Percentiles rank a stretch among this genome's conserved stretches.
These are phyloP conservation scores for Pachyrhizus erosus DNA, from an alignment of 306 rosid species.

Conservation along the genomic window DNA sequence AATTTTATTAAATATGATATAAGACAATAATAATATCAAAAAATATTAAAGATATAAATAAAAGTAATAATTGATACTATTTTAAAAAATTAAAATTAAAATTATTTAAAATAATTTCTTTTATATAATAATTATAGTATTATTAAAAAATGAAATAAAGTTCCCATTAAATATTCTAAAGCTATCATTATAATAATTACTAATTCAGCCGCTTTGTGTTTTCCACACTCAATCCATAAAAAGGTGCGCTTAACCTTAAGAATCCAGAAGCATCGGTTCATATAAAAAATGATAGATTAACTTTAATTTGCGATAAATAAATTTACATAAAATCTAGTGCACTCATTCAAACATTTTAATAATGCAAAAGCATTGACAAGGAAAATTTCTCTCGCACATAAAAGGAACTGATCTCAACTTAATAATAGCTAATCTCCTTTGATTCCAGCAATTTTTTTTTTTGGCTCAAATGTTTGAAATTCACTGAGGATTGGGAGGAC, in stretches of 20 bases:
- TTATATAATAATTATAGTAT: too few relatives aligned
- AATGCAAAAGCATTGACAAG: not conserved
- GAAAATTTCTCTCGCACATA: not conserved
- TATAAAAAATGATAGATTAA: not conserved
- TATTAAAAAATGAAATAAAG: too few relatives aligned
- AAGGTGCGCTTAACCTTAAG: not conserved
- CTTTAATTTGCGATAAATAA: not conserved
- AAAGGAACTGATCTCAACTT: slow-evolving; percentile 20
- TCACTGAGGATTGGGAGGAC: slow-evolving; percentile 56
- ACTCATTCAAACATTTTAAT: not conserved
- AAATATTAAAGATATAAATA: too few relatives aligned
- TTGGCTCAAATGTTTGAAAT: not conserved
- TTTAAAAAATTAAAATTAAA: too few relatives aligned
- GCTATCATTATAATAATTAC: not conserved
- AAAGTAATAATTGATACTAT: too few relatives aligned
- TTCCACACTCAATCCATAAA: not conserved
- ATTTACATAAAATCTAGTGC: not conserved
- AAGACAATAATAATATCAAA: too few relatives aligned
- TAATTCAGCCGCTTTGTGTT: not conserved
- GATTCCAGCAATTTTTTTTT: not conserved
- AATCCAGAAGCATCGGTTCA: not conserved
- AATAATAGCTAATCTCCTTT: slow-evolving; percentile 3
- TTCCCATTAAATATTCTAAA: not conserved
- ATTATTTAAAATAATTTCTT: too few relatives aligned
- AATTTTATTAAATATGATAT: too few relatives aligned